Conservation (phyloP, 257 asterid species). For the Verbascum thapsus region DNA sequence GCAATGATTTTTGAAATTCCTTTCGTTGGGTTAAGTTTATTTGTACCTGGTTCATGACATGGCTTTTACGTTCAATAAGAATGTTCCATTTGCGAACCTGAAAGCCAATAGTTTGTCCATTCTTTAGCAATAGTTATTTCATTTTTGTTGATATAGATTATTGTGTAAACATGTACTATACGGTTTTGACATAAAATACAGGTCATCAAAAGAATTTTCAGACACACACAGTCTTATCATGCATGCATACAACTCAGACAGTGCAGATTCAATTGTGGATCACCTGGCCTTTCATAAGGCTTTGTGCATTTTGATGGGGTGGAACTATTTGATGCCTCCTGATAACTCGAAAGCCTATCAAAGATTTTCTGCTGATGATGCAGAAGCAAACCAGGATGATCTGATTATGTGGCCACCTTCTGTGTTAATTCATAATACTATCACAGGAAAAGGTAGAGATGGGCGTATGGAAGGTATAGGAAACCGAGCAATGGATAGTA, state of each 20-base stretch:
- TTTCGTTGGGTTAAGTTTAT: neutral
- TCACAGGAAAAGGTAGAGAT: conserved; percentile 82
- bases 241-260: conserved; percentile 80
- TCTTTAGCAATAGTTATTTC: neutral
- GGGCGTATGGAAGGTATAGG: conserved; percentile 98
- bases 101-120: neutral
- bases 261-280: conserved; percentile 63
- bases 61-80: neutral
- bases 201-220: conserved; percentile 77
- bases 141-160: too few species aligned
- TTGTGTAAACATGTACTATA: conserved; percentile 34
- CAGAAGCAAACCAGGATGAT: conserved; percentile 73
- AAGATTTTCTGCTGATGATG: conserved; percentile 68
- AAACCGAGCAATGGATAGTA: conserved; percentile 90
- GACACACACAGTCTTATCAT: conserved; percentile 85
- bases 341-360: conserved; percentile 87
- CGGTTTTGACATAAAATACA: conserved; percentile 73
- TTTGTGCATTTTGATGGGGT: conserved; percentile 90
- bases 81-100: neutral
- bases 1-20: neutral
- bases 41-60: conserved; percentile 2
- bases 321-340: conserved; percentile 83
- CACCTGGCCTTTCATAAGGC: conserved; percentile 96
- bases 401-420: conserved; percentile 97
- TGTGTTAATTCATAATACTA: conserved; percentile 82